These are phyloP conservation scores for Penicillium sp. DNA, from an alignment of 2,329 filamentous ascomycete genomes.

Conservation along the genomic window DNA sequence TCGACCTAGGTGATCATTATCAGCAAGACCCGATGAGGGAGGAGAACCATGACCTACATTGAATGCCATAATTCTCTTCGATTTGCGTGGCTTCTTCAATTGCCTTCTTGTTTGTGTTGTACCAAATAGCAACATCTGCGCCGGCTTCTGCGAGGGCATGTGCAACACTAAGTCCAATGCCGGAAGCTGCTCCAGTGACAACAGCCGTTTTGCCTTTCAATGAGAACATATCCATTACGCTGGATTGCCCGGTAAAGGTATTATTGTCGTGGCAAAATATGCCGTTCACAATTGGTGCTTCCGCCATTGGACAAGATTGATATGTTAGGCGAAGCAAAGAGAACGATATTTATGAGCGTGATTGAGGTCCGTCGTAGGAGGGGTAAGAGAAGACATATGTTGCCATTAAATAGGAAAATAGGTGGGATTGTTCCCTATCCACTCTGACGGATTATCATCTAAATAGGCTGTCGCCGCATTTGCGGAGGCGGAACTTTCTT, in stretches of 20 bases:
- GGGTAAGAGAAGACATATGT: neutral
- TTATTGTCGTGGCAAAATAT: neutral
- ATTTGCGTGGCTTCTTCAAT: neutral
- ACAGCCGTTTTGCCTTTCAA: neutral
- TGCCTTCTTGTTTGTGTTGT: neutral
- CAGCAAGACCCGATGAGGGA: neutral
- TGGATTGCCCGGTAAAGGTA: neutral
- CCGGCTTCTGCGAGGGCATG: neutral
- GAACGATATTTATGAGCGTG: neutral
- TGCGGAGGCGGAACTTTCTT: neutral
- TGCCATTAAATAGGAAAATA: neutral
- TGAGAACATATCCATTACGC: neutral
- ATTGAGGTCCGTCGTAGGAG: neutral
- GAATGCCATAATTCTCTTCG: neutral
- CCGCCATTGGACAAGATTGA: neutral
- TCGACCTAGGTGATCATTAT: neutral
- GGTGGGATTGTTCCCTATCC: neutral
- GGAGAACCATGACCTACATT: neutral
- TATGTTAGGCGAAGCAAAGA: neutral
- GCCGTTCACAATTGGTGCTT: neutral
- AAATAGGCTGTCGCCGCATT: neutral
- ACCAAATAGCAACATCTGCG: neutral
- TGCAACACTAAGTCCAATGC: neutral
- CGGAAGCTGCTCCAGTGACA: neutral
- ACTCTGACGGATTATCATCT: neutral